phyloP scores from a whole-genome alignment of 441 rosid genomes.

The Hura crepitans region DNA sequence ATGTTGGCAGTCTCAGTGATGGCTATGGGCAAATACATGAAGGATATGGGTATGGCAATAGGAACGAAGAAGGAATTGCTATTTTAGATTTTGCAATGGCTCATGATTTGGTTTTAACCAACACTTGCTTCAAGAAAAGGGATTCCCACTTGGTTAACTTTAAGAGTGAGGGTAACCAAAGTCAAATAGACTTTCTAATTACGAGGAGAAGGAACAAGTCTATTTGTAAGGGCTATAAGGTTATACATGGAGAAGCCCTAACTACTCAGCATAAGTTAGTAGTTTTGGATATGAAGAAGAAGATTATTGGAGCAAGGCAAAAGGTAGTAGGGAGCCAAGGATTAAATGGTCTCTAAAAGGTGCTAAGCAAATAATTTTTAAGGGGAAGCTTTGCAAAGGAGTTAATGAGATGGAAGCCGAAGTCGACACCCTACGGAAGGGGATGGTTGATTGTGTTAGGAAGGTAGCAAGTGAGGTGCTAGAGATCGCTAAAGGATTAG shows the following conservation, averaged over 20 bases:
- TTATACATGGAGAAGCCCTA: neutral
- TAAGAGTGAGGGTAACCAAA: neutral
- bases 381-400: too few species aligned
- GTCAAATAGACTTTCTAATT: neutral
- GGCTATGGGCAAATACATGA: neutral
- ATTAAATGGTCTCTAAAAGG: too few species aligned
- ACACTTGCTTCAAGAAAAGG: neutral
- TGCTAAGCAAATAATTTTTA: too few species aligned
- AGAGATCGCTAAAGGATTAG: neutral
- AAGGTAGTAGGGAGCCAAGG: neutral
- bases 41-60: neutral
- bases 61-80: neutral
- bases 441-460: neutral
- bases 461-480: neutral
- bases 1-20: neutral
- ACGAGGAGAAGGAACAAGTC: neutral
- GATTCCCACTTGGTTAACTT: neutral
- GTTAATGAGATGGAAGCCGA: too few species aligned
- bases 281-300: neutral
- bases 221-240: neutral
- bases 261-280: neutral
- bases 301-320: neutral
- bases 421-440: neutral
- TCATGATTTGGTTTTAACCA: neutral
- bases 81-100: neutral